phyloP scores from a whole-genome alignment of 129 eudicot species.

The Artemisia argyi region DNA sequence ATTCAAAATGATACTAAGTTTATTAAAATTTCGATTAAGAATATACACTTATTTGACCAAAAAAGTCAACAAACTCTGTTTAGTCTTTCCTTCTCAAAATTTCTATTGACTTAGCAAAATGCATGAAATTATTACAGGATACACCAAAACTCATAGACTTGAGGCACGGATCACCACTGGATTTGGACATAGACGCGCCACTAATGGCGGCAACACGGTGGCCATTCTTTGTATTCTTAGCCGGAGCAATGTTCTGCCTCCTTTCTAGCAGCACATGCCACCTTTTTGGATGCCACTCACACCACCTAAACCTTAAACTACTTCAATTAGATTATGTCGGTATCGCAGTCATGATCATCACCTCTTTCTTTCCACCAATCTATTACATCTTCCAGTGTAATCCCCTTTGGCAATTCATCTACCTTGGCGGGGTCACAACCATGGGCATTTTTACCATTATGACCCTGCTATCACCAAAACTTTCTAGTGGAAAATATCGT shows the following conservation, averaged over 20 bases:
- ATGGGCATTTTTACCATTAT: slow-evolving; percentile 71
- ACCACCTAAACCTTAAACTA: slow-evolving; percentile 48
- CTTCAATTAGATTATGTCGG: slow-evolving; percentile 78
- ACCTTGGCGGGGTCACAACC: slow-evolving; percentile 67
- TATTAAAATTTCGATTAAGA: background rate
- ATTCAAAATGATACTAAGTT: background rate
- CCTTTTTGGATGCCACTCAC: slow-evolving; percentile 93
- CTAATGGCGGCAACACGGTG: slow-evolving; percentile 47
- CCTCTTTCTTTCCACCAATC: slow-evolving; percentile 94
- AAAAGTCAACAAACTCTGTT: slow-evolving; percentile 18
- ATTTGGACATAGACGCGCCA: slow-evolving; percentile 33
- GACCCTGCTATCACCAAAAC: slow-evolving; percentile 73
- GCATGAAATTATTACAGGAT: slow-evolving; percentile 47
- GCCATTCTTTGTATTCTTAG: slow-evolving; percentile 82
- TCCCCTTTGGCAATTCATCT: slow-evolving; percentile 72
- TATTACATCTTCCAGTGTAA: slow-evolving; percentile 84
- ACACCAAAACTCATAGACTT: slow-evolving; percentile 55
- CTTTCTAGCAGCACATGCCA: slow-evolving; percentile 90
- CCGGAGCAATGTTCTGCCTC: slow-evolving; percentile 95
- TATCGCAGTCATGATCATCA: slow-evolving; percentile 83
- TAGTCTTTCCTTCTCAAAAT: background rate
- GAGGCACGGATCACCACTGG: slow-evolving; percentile 41
- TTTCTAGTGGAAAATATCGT: slow-evolving; percentile 68
- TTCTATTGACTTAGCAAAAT: background rate
- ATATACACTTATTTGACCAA: slow-evolving; percentile 9